Base-by-base conservation (phyloP, 225 moss, liverwort and hornwort species). In the Asterella californica region DNA sequence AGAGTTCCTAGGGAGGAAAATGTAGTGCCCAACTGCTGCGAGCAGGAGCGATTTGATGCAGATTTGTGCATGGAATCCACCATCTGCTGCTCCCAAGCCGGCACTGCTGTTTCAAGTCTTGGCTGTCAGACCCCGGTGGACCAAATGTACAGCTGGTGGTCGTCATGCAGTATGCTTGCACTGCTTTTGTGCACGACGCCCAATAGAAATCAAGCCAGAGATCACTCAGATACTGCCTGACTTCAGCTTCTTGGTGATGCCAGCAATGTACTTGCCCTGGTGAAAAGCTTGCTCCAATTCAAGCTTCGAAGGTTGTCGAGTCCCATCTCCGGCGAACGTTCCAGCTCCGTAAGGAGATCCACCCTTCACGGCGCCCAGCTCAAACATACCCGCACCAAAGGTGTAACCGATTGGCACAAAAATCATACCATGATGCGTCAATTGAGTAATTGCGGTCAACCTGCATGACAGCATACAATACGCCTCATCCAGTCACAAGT, bases 321-420 rank as follows among this genome's bases (percentile, higher is more conserved):
- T 82, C 27, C 87, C 87, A 80, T 87, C 87, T 77, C 82, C 82
- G 15, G 84, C 87, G 24, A 62, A 81, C 27, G 87, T 87, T 15
- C 87, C 84, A 63, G 87, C 19, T 62, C 87, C 87, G 45, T 87
- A 87, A 24, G 84, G 82, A 69, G 82, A 82, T 46, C 87, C 87
- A 37, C 84, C 87, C 80, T 87, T 87, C 1, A 84, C 8, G 12
- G 34, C 77, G 15, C 70, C 15, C 21, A 84, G 6, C 46, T 82
- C 82, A 34, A 87, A 87, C 80, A 80, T 81, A 29, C 87, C 82
- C 11, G 82, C 69, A 33, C 87, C 87, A 57, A 84, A 87, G 18
- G 87, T 87, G 50, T 87, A 87, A 0, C 77, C 87, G 60, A 77
- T 65, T 0, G 87, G 87, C 14, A 87, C 84, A 53, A 61, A 87